Base-by-base conservation (phyloP, 2,329 filamentous ascomycete genomes). In the Calonectria fujianensis region DNA sequence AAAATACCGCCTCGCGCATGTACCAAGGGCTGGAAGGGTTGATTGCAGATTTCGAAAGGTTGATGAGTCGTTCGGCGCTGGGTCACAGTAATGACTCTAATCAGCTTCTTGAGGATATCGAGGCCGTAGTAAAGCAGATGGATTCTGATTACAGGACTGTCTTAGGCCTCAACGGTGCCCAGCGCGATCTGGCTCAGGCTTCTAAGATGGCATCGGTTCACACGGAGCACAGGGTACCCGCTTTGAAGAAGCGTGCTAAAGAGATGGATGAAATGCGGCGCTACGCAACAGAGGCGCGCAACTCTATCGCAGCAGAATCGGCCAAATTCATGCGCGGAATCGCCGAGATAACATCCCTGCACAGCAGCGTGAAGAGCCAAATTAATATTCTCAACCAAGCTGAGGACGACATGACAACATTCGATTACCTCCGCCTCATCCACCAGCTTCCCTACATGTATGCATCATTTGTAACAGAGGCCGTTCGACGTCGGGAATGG, bases 381-480 rank as follows among this genome's bases (percentile, higher is more conserved):
- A 92, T 98, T 74, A 92, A 91, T 70, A 89, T 91, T 3, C 86
- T 98, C 57, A 93, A 93, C 76, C 89, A 95, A 64, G 92, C 94
- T 10, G 91, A 94, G 74, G 94, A 97, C 74, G 94, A 95, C 59
- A 89, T 94, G 82, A 92, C 95, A 39, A 93, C 94, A 0, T 96
- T 98, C 82, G 94, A 98, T 76, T 91, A 95, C 51, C 89, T 99
- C 29, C 92, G 93, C 24, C 89, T 95, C 29, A 93, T 98, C 45
- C 93, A 96, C 54, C 93, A 96, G 76, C 90, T 98, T 37, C 97
- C 97, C 0, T 93, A 94, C 72, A 93, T 98, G 80, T 99, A 98
- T 83, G 96, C 96, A 0, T 96, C 96, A 3, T 94, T 98, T 73
- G 88, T 98, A 27, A 91, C 95, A 4, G 97, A 99, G 85, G 94